A percentile compares a stretch with the other conserved stretches of the same genome.
These are phyloP conservation scores for Tremellales sp. DNA, from an alignment of 1,284 basidiomycete genomes.

Conservation along the genomic window DNA sequence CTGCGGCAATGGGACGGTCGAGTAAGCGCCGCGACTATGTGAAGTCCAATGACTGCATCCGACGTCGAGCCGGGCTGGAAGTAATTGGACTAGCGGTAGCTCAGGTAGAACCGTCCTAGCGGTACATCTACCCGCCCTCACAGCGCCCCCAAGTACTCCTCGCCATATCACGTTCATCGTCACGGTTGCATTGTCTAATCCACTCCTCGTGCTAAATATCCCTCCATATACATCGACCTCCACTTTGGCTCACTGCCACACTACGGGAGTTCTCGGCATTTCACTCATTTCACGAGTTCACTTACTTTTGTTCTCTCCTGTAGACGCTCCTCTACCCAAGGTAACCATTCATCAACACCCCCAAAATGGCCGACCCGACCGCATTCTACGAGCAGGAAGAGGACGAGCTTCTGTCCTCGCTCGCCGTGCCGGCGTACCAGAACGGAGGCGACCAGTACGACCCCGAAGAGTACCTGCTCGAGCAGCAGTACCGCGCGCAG, in stretches of 20 bases:
- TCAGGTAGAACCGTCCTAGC: too few relatives aligned
- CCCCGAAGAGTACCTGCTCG: constrained; percentile 41
- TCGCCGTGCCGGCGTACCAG: constrained; percentile 36
- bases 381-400: constrained; percentile 48
- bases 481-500: constrained; percentile 41
- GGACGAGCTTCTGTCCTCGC: constrained; percentile 45
- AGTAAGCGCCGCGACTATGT: too few relatives aligned
- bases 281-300: neutral
- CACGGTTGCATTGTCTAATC: too few relatives aligned
- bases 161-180: too few relatives aligned
- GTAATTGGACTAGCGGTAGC: too few relatives aligned
- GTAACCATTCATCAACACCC: neutral
- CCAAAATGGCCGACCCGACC: constrained; percentile 45
- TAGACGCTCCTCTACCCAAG: neutral
- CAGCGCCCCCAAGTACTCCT: too few relatives aligned
- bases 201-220: too few relatives aligned
- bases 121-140: too few relatives aligned
- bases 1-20: too few relatives aligned
- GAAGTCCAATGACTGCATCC: too few relatives aligned
- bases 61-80: too few relatives aligned
- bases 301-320: neutral
- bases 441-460: constrained; percentile 22
- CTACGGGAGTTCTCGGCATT: neutral
- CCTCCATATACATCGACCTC: too few relatives aligned
- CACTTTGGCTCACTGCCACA: neutral